phyloP scores from a whole-genome alignment of 345 rosid genomes.

The Salix brachista region DNA sequence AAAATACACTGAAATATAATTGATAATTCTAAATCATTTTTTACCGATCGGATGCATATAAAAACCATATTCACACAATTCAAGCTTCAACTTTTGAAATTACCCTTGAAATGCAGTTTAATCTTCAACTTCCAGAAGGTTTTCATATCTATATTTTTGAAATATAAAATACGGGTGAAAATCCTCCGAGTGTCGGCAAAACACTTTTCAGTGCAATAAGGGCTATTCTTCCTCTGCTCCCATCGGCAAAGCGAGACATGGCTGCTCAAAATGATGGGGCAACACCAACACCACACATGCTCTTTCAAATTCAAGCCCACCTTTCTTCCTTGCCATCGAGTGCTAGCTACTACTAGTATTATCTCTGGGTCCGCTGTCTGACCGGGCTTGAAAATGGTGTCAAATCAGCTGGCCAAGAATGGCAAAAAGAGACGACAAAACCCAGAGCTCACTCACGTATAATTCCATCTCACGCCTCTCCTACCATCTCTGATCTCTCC shows the following conservation, averaged over 20 bases:
- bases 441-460: not conserved
- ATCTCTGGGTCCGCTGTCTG: not conserved
- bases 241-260: not conserved
- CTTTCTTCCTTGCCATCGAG: slow-evolving; percentile 1
- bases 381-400: not conserved
- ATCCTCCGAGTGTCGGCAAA: too few relatives aligned
- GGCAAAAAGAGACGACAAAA: not conserved
- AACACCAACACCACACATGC: not conserved
- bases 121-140: too few relatives aligned
- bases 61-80: too few relatives aligned
- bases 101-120: too few relatives aligned
- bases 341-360: not conserved
- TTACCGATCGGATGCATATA: too few relatives aligned
- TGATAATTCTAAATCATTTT: too few relatives aligned
- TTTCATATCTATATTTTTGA: too few relatives aligned
- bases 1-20: too few relatives aligned
- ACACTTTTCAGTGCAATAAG: too few relatives aligned
- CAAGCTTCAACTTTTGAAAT: too few relatives aligned
- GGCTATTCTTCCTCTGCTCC: too few relatives aligned
- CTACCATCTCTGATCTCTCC: not conserved
- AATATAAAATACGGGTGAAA: too few relatives aligned
- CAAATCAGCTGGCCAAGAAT: not conserved
- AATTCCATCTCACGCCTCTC: not conserved
- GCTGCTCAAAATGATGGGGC: not conserved
- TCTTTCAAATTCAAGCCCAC: not conserved